Evolutionary conservation across 805 yeast species (phyloP), one percentile per base, ranked within the genome.

Genomic region (Millerozyma miso): DNA sequence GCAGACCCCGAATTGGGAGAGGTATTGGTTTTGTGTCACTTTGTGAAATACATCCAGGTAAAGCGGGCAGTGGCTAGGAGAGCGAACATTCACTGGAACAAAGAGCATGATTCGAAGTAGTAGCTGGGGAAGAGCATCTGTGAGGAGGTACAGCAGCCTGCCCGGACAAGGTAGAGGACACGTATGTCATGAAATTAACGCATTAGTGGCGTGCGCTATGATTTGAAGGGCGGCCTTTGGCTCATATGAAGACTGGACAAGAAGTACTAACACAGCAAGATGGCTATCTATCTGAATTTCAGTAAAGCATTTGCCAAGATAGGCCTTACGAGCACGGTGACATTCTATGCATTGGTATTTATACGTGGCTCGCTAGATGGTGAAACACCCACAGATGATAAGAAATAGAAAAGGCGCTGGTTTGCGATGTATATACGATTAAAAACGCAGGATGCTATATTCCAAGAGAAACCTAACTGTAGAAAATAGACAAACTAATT

Each of bases 271-370:
- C 29, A 10, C 6, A 10, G 29, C 29, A 23, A n/a, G 29, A 39
- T 42, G 14, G 44, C 41, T 8, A 48, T 53, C 34, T 53, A 52
- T 37, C 33, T 49, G 16, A 45, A 48, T 31, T 54, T 49, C 40
- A 41, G 49, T 2, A 46, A 39, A 26, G 49, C 58, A n/a, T 54
- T 47, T 29, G 29, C 47, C 3, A 54, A 52, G 37, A 41, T 54
- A 3, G 46, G 51, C 20, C 35, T 42, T 6, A 38, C 51, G 12
- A 36, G 52, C 8, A 46, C 52, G 6, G 53, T 47, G 2, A 44
- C 56, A 4, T 54, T 49, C 33, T 52, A 54, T 34, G 35, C 44
- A 14, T 43, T 54, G 37, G 32, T 41, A 10, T 46, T 33, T 3
- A 31, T 52, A 17, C 46, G 51, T 38, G 44, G 48, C 14, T 32